A percentile compares a stretch with the other conserved stretches of the same genome.
Evolutionary conservation across 1,284 basidiomycete genomes (phyloP).

Genomic region (Papiliotrema laurentii): DNA sequence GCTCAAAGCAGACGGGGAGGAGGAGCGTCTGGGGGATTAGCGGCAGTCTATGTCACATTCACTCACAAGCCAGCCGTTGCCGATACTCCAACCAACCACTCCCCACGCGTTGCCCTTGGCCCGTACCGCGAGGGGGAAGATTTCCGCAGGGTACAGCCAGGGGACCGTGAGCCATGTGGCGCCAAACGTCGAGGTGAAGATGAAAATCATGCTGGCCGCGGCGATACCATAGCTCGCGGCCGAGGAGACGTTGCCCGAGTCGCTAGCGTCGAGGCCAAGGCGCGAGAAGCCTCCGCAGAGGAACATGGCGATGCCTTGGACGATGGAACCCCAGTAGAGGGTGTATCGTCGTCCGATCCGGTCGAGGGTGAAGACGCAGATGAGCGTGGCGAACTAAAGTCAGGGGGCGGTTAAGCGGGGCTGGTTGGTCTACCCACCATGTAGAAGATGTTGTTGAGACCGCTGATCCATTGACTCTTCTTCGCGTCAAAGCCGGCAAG

Average conservation of each 20-base stretch:
- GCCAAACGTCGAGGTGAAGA: conserved; percentile 31
- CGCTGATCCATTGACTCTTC: conserved; percentile 34
- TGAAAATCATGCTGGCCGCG: conserved; percentile 23
- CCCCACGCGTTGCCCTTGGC: conserved; percentile 33
- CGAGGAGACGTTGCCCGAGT: conserved; percentile 8
- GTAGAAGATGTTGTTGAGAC: conserved; percentile 36
- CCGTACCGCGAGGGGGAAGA: conserved; percentile 32
- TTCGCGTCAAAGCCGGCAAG: conserved; percentile 33
- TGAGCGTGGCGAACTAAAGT: conserved; percentile 17
- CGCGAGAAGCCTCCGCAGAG: conserved; percentile 25
- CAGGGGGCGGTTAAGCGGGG: conserved; percentile 2
- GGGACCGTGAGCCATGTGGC: conserved; percentile 36
- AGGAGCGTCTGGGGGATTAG: conserved; percentile 6
- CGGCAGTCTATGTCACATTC: neutral
- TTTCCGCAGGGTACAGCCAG: conserved; percentile 38
- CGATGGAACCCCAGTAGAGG: conserved; percentile 24
- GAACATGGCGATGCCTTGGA: conserved; percentile 27
- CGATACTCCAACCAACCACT: conserved; percentile 37
- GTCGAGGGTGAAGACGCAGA: conserved; percentile 38
- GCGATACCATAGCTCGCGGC: conserved; percentile 22
- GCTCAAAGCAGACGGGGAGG: conserved; percentile 22
- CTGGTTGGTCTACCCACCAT: conserved; percentile 7
- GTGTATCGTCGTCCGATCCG: conserved; percentile 31
- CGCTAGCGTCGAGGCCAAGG: conserved; percentile 16
- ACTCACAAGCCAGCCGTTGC: conserved; percentile 29